Evolutionary conservation across 106 monocot genomes (phyloP), one percentile per base, ranked within the genome.

Genomic region (Platanthera zijinensis): DNA sequence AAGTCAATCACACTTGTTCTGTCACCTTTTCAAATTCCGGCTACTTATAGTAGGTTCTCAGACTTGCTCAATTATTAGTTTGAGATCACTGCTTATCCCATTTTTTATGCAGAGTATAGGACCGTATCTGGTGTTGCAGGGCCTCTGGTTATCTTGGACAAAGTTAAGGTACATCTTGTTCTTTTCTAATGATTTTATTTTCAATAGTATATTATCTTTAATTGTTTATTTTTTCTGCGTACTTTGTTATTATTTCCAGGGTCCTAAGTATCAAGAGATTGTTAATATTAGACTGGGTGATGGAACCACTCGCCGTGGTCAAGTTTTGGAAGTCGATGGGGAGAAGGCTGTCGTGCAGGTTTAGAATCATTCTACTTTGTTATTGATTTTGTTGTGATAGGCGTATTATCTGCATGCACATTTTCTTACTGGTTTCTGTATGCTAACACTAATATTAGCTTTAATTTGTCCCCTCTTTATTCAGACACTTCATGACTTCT

Each of bases 291-390:
- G 93, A 75, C 71, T 97, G n/a, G 97, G 93, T 52, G 97, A 97
- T 89, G 97, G 97, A 56, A 87, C 93, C 62, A 93, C 82, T 73
- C 90, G 97, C 53, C 97, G 97, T 83, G 97, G 97, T 50, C 97
- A 97, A 78, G 97, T 97, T 69, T 80, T 97, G 73, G 97, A 97
- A 79, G 97, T 97, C 83, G 97, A 97, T 84, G 97, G 97, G 8
- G 97, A 97, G 80, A 97, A 93, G 69, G 97, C 97, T 80, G 93
- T 97, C 83, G 97, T 97, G 50, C 97, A 97, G 97, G 96, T 99
- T 76, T 48, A 4, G 52, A 53, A n/a, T 57, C 51, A 7, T 48
- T 63, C 10, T 78, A 12, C 9, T 39, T 75, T 32, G 8, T 8
- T 21, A 22, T 63, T 63, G 13, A 53, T 13, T 10, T 53, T 10